Conservation (phyloP, 495 filamentous ascomycete species). For the Aspergillus campestris region DNA sequence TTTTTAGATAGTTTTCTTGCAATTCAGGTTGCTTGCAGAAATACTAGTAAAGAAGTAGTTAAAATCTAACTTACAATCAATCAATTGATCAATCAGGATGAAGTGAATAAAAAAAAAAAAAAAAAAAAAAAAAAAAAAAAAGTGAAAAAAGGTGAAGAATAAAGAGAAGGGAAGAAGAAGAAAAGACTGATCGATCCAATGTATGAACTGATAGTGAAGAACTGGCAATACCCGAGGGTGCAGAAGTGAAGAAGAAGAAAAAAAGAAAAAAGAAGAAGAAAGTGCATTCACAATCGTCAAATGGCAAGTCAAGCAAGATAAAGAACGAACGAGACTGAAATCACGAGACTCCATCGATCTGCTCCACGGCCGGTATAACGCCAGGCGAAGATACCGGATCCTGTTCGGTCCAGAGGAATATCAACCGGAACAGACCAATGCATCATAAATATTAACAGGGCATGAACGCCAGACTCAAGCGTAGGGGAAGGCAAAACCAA, state of each 20-base stretch:
- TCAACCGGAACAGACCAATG: conserved; percentile 12
- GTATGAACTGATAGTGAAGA: no score
- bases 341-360: conserved; percentile 3
- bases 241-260: conserved; percentile 18
- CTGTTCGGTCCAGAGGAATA: conserved; percentile 6
- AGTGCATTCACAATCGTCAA: conserved; percentile 19
- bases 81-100: no score
- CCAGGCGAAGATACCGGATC: conserved; percentile 11
- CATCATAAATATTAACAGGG: conserved; percentile 14
- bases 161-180: conserved; percentile 2
- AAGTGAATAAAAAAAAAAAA: conserved; percentile 3
- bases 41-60: conserved; percentile 2
- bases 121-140: conserved; percentile 12
- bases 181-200: not conserved
- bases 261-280: conserved; percentile 15
- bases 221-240: no score
- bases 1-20: not conserved
- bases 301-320: conserved; percentile 11
- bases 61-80: conserved; percentile 17
- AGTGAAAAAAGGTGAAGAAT: conserved; percentile 12
- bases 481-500: conserved; percentile 11
- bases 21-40: not conserved
- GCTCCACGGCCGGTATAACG: conserved; percentile 3
- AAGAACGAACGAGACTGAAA: conserved; percentile 11
- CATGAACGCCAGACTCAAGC: conserved; percentile 21